A percentile compares a stretch with the other conserved stretches of the same genome.
Evolutionary conservation across 2,329 filamentous ascomycete genomes (phyloP).

Genomic region (Colletotrichum orchidophilum): DNA sequence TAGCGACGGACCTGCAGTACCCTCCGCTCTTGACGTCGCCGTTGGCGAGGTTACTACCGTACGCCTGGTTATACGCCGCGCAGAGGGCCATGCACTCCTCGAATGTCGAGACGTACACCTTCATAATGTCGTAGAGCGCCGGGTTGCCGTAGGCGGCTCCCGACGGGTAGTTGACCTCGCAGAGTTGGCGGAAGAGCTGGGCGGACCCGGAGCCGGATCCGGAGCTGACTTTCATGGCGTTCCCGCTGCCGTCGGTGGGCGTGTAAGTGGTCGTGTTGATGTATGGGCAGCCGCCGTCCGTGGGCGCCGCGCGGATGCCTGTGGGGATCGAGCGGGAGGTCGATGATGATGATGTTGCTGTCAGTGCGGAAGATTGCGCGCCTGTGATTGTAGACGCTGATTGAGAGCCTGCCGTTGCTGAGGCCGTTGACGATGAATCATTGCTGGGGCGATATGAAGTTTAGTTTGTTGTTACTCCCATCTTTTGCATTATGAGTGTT

Average conservation of each 20-base stretch:
- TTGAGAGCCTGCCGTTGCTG: not conserved
- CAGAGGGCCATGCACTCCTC: conserved; percentile 36
- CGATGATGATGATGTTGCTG: not conserved
- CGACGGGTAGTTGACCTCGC: conserved; percentile 34
- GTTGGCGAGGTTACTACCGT: conserved; percentile 4
- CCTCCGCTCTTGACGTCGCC: conserved; percentile 12
- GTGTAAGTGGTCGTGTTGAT: conserved; percentile 34
- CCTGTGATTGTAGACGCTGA: not conserved
- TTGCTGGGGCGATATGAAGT: not conserved
- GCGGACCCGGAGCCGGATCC: not conserved
- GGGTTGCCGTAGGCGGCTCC: conserved; percentile 33
- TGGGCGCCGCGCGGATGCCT: conserved; percentile 29
- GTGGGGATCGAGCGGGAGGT: not conserved
- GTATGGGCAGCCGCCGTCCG: conserved; percentile 34
- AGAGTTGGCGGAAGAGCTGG: conserved; percentile 33
- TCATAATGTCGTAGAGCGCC: conserved; percentile 34
- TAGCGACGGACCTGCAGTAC: conserved; percentile 31
- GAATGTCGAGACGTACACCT: conserved; percentile 34
- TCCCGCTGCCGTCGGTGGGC: conserved; percentile 25
- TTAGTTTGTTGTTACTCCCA: not conserved
- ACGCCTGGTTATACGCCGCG: conserved; percentile 30
- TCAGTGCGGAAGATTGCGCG: not conserved
- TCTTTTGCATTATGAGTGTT: not conserved
- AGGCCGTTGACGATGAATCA: not conserved
- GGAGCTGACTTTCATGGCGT: not conserved